Conservation (phyloP, 192 early-diverging fungal genomes). For the Backusella tarrabulga region DNA sequence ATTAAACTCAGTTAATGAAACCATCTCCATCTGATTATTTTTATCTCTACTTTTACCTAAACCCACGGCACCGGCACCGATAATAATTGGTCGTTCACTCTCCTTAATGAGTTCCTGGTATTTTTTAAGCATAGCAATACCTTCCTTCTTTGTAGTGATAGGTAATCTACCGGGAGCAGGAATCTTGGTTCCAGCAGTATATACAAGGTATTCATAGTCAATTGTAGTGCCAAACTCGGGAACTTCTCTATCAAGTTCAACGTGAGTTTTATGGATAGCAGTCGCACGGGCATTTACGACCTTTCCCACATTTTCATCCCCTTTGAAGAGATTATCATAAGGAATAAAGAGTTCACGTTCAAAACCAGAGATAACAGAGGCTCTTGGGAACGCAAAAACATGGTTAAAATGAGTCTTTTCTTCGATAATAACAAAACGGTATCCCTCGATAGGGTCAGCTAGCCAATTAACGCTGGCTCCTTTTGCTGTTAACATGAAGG, state of each 20-base stretch:
- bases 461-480: slow-evolving; percentile 29
- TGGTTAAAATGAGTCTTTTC: slow-evolving; percentile 57
- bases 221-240: slow-evolving; percentile 45
- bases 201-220: slow-evolving; percentile 55
- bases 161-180: slow-evolving; percentile 49
- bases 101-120: slow-evolving; percentile 55
- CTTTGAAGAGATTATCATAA: slow-evolving; percentile 46
- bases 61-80: slow-evolving; percentile 77
- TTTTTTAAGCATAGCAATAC: slow-evolving; percentile 37
- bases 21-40: neutral
- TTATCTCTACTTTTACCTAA: slow-evolving; percentile 30
- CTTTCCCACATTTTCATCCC: slow-evolving; percentile 35
- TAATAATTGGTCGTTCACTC: slow-evolving; percentile 59
- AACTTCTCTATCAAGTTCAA: slow-evolving; percentile 53
- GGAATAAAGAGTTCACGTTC: slow-evolving; percentile 60
- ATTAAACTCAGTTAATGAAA: neutral
- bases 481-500: slow-evolving; percentile 22
- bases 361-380: slow-evolving; percentile 51
- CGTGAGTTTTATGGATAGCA: slow-evolving; percentile 42
- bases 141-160: slow-evolving; percentile 42
- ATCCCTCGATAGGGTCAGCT: slow-evolving; percentile 37
- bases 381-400: slow-evolving; percentile 65
- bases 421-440: slow-evolving; percentile 59
- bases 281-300: slow-evolving; percentile 50
- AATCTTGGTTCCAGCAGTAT: slow-evolving; percentile 50